Evolutionary conservation across 768 basidiomycete species (phyloP), one percentile per base, ranked within the genome.

Genomic region (Cubamyces sp.): DNA sequence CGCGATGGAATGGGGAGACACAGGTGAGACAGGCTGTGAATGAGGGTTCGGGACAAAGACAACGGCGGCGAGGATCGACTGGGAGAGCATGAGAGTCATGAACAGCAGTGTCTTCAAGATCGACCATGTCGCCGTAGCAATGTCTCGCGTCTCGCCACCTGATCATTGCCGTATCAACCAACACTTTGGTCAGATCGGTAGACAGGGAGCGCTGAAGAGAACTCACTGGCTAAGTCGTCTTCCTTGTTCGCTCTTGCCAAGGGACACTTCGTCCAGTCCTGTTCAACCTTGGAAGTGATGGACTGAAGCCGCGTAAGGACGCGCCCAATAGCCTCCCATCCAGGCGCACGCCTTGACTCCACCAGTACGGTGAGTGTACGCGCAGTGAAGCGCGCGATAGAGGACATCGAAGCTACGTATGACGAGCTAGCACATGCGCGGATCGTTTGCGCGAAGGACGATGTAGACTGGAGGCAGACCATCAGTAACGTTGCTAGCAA

Each of bases 21-120:
- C 12, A 15, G 53, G 23, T 18, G 73, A 16, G 8, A 48, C 7
- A 21, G 66, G 30, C 2, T 59, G 34, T 14, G 63, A n/a, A 30
- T 61, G 39, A 1, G 85, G 81, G 15, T 47, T 48, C 9, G 81
- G 77, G 23, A 83, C 70, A 69, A 82, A 91, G 25, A 87, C 74
- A 5, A 83, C 73, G 1, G 83, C 74, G 8, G 81, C 80, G 21
- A 93, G 78, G 9, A 84, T 76, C 6, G 85, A 79, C 62, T 92
- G 87, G 4, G 83, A 75, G 21, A 93, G 72, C 86, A 92, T 87
- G 46, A 92, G 78, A 3, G 74, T 83, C 26, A 84, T 82, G 73
- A 94, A 94, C n/a, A 94, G 76, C 0, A 91, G 71, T 0, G 87
- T 90, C 73, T 92, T 94, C 68, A 92, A 79, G 25, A 82, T 78